Percentiles rank a stretch among this genome's conserved stretches.
These are phyloP conservation scores for Xylaria sp. DNA, from an alignment of 2,329 filamentous ascomycete genomes.

Conservation along the genomic window DNA sequence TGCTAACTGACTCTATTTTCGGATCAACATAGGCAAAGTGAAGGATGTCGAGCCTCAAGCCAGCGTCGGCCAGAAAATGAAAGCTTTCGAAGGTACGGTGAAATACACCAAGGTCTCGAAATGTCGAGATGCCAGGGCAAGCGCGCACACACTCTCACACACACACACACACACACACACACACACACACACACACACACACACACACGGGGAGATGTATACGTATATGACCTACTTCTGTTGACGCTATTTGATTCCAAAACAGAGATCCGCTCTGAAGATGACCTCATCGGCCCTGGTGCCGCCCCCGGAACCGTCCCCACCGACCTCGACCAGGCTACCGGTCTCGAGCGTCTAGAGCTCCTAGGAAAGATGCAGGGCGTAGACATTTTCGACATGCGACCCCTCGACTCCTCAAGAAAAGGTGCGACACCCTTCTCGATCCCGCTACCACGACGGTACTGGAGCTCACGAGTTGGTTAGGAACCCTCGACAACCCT, in stretches of 20 bases:
- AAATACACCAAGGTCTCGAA: neutral
- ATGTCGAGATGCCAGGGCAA: no score
- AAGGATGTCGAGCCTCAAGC: conserved; percentile 61
- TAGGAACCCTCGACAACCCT: conserved; percentile 88
- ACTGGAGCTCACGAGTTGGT: conserved; percentile 42
- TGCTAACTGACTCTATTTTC: conserved; percentile 43
- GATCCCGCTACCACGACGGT: conserved; percentile 14
- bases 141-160: no score
- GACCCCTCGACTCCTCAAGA: conserved; percentile 90
- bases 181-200: no score
- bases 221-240: conserved; percentile 25
- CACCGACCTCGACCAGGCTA: conserved; percentile 94
- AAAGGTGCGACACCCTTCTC: conserved; percentile 66
- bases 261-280: conserved; percentile 81
- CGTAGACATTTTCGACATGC: conserved; percentile 98
- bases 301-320: conserved; percentile 84
- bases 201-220: neutral
- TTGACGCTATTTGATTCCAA: conserved; percentile 44
- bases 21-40: conserved; percentile 53
- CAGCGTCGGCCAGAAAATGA: conserved; percentile 54
- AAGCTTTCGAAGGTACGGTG: conserved; percentile 59
- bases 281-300: conserved; percentile 89
- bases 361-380: conserved; percentile 99
- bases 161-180: no score
- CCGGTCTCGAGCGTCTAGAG: conserved; percentile 97